Base-by-base conservation (phyloP, 805 yeast species). In the Wickerhamiella musiphila region DNA sequence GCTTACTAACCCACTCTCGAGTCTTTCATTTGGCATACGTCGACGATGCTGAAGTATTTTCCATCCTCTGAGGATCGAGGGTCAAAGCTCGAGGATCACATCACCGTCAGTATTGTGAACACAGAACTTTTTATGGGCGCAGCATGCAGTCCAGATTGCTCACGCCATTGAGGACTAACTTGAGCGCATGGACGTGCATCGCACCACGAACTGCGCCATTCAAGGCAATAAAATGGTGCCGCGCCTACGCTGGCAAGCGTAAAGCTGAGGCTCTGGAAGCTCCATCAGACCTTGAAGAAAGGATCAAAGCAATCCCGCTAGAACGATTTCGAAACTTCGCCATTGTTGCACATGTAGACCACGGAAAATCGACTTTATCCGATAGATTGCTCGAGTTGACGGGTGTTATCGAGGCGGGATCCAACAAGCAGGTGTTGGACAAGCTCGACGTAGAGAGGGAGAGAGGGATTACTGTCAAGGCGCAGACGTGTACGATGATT, bases 321-420 rank as follows among this genome's bases (percentile, higher is more conserved):
- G 75, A 73, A 36, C 69, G 82, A 41, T 84, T 76, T 52, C 56
- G 96, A 39, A 84, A 83, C 53, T 86, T 90, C 54, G 79, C 93
- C 38, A 84, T 86, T 36, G 95, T 83, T 20, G 96, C 96, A 2
- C 98, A 86, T 60, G 86, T 86, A 15, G 95, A 84, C 51, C 92
- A 78, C 52, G 75, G 76, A 1, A 56, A 56, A 32, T 49, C 93
- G 2, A 86, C 98, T 0, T 55, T 86, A 14, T 77, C 93, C 40
- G 98, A 86, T 50, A 60, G 96, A 31, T 58, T 86, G 19, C 57
- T 86, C 18, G 95, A 90, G 47, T 53, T 81, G 28, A 90, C 96
- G 0, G 86, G 90, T 0, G 95, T 86, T 1, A 78, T 86, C 18
- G 67, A 76, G 35, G 69, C 79, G 0, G 82, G 83, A 2, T 43